Evolutionary conservation across 1,284 basidiomycete genomes (phyloP).

Genomic region (Ganoderma lucidum): DNA sequence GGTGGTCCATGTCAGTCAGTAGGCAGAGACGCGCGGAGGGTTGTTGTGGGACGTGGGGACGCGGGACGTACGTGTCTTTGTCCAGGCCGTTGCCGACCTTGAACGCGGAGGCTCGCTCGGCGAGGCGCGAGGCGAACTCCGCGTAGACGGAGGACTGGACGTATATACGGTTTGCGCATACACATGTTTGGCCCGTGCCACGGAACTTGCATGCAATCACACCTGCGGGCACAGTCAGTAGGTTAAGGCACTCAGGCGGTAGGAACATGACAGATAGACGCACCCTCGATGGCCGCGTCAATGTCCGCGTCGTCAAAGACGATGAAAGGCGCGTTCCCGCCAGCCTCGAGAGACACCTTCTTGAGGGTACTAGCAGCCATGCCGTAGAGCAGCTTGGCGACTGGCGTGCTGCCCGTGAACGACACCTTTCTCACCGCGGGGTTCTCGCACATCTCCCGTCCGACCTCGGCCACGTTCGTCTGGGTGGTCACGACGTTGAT

Average conservation of each 20-base stretch:
- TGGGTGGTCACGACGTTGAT: constrained; percentile 93
- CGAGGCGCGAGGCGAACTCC: constrained; percentile 85
- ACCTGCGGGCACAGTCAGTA: constrained; percentile 48
- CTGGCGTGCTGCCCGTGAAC: constrained; percentile 93
- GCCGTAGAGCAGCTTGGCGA: constrained; percentile 90
- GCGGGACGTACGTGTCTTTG: constrained; percentile 67
- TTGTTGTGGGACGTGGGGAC: too few species aligned
- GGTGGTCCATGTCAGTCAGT: background rate
- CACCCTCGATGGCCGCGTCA: constrained; percentile 90
- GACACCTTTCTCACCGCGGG: constrained; percentile 86
- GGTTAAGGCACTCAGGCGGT: background rate
- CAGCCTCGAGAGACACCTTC: constrained; percentile 90
- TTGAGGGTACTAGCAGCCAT: constrained; percentile 91
- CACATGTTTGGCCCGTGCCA: constrained; percentile 89
- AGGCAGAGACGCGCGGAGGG: too few species aligned
- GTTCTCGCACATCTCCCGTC: constrained; percentile 83
- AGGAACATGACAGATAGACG: constrained; percentile 14
- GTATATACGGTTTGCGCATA: constrained; percentile 88
- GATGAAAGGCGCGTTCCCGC: constrained; percentile 94
- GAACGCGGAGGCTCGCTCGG: constrained; percentile 88
- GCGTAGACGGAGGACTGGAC: constrained; percentile 88
- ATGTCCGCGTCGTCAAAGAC: constrained; percentile 98
- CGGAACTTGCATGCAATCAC: constrained; percentile 94
- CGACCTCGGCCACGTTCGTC: constrained; percentile 83
- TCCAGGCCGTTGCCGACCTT: constrained; percentile 93